phyloP scores from a whole-genome alignment of 202 grass and related monocot genomes.

The Zoysia matrella region DNA sequence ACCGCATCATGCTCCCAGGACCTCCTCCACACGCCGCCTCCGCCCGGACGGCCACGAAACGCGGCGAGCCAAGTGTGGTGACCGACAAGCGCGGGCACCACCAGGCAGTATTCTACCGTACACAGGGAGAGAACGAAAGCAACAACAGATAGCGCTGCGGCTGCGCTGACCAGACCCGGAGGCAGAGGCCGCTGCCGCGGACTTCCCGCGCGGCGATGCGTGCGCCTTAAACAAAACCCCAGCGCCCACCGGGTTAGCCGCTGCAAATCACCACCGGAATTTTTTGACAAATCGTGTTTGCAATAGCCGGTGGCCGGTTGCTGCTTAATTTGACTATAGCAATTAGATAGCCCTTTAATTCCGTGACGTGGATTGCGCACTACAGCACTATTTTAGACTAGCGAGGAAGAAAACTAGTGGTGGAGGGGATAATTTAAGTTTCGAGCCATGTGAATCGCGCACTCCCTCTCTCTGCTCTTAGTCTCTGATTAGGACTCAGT shows the following conservation, averaged over 20 bases:
- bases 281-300: neutral
- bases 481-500: constrained; percentile 7
- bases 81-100: constrained; percentile 22
- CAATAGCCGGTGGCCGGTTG: constrained; percentile 5
- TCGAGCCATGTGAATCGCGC: constrained; percentile 56
- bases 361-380: neutral
- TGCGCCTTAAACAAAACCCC: neutral
- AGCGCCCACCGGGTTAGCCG: constrained; percentile 29
- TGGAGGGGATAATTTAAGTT: neutral
- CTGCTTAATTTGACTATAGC: constrained; percentile 47
- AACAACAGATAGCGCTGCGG: neutral
- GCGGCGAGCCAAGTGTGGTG: constrained; percentile 26
- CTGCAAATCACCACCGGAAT: neutral
- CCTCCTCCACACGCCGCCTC: neutral
- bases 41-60: constrained; percentile 40
- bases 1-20: neutral
- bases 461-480: neutral
- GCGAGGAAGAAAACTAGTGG: neutral
- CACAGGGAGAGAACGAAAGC: neutral
- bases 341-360: neutral
- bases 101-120: constrained; percentile 4
- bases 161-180: constrained; percentile 26
- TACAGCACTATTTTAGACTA: constrained; percentile 17
- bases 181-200: neutral
- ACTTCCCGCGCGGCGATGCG: neutral